These are phyloP conservation scores for Aspergillaceae sp. DNA, from an alignment of 2,329 filamentous ascomycete genomes.

Conservation along the genomic window DNA sequence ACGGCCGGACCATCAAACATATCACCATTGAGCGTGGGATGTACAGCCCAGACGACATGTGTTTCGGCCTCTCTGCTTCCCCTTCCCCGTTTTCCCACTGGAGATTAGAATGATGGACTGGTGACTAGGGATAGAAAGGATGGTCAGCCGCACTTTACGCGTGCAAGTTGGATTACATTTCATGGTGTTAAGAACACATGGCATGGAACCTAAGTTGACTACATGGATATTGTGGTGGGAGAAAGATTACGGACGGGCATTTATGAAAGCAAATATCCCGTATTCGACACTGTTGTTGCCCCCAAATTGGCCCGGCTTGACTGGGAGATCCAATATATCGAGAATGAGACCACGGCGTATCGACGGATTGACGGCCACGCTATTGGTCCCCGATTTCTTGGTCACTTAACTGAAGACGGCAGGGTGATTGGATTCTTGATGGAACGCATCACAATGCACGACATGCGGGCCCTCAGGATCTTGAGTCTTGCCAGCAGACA, in stretches of 20 bases:
- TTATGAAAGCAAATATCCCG: constrained; percentile 14
- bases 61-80: constrained; percentile 19
- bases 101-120: constrained; percentile 25
- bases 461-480: constrained; percentile 15
- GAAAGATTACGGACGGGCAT: constrained; percentile 16
- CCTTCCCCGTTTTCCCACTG: constrained; percentile 14
- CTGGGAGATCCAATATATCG: constrained; percentile 30
- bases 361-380: constrained; percentile 25
- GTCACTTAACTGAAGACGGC: constrained; percentile 30
- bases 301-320: constrained; percentile 33
- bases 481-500: constrained; percentile 12
- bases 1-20: constrained; percentile 9
- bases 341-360: constrained; percentile 32
- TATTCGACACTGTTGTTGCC: constrained; percentile 14
- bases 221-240: constrained; percentile 11
- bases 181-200: constrained; percentile 13
- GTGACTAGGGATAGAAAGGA: constrained; percentile 9
- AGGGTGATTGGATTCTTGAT: constrained; percentile 35
- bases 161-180: constrained; percentile 10
- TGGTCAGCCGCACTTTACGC: constrained; percentile 14
- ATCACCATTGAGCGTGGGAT: constrained; percentile 19
- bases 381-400: constrained; percentile 34
- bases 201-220: constrained; percentile 17
- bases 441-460: constrained; percentile 19
- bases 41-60: constrained; percentile 20